A percentile compares a stretch with the other conserved stretches of the same genome.
phyloP scores from a whole-genome alignment of 306 rosid species.

The Ormosia emarginata region DNA sequence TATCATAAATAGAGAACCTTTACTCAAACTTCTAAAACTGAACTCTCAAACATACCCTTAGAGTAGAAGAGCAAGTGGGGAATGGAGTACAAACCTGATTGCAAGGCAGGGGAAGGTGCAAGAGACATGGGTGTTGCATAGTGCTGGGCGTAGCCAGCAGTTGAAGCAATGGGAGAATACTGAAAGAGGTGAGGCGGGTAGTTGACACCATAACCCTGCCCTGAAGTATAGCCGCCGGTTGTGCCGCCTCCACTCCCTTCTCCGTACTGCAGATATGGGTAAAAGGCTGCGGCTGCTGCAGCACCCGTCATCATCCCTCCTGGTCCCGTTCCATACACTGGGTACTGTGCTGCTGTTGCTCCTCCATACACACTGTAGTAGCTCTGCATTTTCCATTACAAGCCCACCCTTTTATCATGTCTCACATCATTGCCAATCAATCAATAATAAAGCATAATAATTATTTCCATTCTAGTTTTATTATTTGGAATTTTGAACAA shows the following conservation, averaged over 20 bases:
- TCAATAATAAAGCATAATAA: too few relatives aligned
- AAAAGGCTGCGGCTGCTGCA: slow-evolving; percentile 55
- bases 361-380: slow-evolving; percentile 89
- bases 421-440: not conserved
- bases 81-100: slow-evolving; percentile 57
- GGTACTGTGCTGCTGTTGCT: slow-evolving; percentile 66
- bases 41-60: too few relatives aligned
- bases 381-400: slow-evolving; percentile 49
- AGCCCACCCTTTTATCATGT: not conserved
- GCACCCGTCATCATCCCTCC: slow-evolving; percentile 77
- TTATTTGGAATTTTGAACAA: too few relatives aligned
- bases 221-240: slow-evolving; percentile 43
- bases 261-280: slow-evolving; percentile 75
- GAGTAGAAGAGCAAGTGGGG: not conserved
- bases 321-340: slow-evolving; percentile 64
- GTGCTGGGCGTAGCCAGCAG: slow-evolving; percentile 68
- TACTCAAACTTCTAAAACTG: too few relatives aligned
- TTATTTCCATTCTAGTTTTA: too few relatives aligned
- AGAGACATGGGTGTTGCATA: slow-evolving; percentile 88
- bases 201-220: slow-evolving; percentile 75
- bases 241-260: slow-evolving; percentile 41
- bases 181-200: slow-evolving; percentile 77
- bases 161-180: slow-evolving; percentile 67
- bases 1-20: too few relatives aligned
- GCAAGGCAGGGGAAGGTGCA: slow-evolving; percentile 88